phyloP scores from a whole-genome alignment of 768 basidiomycete genomes.

The Leccinum incarnatum region DNA sequence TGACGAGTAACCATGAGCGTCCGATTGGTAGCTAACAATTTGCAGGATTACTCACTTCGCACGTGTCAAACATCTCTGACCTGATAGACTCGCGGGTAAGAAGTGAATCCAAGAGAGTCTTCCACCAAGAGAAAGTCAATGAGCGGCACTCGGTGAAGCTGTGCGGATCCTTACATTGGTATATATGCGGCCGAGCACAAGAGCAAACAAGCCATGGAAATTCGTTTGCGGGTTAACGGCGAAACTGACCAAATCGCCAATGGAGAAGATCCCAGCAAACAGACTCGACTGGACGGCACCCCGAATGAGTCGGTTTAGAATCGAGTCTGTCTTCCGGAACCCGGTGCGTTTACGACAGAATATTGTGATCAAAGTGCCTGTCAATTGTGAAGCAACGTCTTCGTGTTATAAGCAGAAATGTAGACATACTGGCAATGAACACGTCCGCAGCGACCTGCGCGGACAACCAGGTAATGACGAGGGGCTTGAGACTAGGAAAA shows the following conservation, averaged over 20 bases:
- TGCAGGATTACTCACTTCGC: not conserved
- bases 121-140: not conserved
- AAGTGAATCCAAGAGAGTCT: slow-evolving; percentile 14
- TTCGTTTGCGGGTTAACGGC: not conserved
- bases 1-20: not conserved
- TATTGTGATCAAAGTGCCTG: not conserved
- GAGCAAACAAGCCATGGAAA: not conserved
- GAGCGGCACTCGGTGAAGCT: no score
- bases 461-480: not conserved
- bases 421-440: not conserved
- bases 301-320: not conserved
- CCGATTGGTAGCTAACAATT: not conserved
- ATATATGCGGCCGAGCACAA: not conserved
- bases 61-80: not conserved
- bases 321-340: not conserved
- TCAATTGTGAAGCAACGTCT: not conserved
- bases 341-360: not conserved
- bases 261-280: not conserved
- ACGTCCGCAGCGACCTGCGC: not conserved
- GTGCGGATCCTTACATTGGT: not conserved
- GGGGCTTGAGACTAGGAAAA: not conserved
- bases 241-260: not conserved
- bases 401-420: not conserved
- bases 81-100: slow-evolving; percentile 5
- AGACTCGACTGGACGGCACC: not conserved